Evolutionary conservation across 2,329 filamentous ascomycete species (phyloP).

Genomic region (Fusarium sp.): DNA sequence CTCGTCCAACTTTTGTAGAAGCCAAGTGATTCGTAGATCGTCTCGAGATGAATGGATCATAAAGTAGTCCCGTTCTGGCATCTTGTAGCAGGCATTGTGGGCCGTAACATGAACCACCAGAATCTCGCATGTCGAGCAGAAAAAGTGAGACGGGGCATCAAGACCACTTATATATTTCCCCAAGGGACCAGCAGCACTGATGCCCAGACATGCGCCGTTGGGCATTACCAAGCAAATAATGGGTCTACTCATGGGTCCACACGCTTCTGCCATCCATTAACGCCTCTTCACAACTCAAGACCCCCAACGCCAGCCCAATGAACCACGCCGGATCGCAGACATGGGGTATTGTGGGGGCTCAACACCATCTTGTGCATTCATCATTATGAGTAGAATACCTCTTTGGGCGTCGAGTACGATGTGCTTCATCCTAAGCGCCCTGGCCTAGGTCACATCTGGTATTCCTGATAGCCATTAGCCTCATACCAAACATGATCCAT

Average conservation of each 20-base stretch:
- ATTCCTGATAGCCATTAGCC: neutral
- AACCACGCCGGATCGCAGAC: conserved; percentile 33
- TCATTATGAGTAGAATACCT: conserved; percentile 31
- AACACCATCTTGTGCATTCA: conserved; percentile 24
- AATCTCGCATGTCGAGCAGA: neutral
- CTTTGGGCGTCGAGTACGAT: conserved; percentile 9
- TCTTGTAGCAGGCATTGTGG: neutral
- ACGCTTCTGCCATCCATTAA: conserved; percentile 16
- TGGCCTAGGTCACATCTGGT: neutral
- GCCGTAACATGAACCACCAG: conserved; percentile 10
- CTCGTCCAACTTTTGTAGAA: conserved; percentile 10
- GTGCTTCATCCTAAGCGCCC: conserved; percentile 2
- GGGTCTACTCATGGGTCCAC: conserved; percentile 28
- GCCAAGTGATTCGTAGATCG: neutral
- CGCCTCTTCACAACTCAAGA: conserved; percentile 26
- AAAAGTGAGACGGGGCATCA: conserved; percentile 14
- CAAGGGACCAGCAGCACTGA: conserved; percentile 6
- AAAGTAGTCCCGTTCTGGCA: neutral
- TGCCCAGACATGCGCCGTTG: conserved; percentile 12
- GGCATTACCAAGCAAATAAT: conserved; percentile 23
- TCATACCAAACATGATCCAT: neutral
- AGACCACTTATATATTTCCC: conserved; percentile 34
- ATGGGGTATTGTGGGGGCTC: conserved; percentile 22
- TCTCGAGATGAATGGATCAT: neutral
- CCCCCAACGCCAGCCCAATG: conserved; percentile 25